Base-by-base conservation (phyloP, 176 grass and related monocot species). In the Oryza australiensis region DNA sequence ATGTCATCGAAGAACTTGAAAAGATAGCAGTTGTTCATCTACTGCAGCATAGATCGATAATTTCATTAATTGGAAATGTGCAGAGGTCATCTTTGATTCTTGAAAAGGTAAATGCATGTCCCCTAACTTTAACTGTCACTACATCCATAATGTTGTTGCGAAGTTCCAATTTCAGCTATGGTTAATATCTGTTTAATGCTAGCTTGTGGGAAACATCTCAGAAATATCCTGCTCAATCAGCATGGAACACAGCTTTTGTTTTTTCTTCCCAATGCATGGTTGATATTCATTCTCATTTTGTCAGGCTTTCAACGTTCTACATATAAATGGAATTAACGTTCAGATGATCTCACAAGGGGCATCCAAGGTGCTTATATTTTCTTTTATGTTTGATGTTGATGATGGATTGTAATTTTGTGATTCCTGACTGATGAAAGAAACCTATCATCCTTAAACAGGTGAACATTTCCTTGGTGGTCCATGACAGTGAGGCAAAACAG, bases 281-380 rank as follows among this genome's bases (percentile, higher is more conserved):
- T 74, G 26, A 32, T 51, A 53, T 53, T 15, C 29, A 32, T 74
- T 53, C 26, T 45, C 26, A 18, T 24, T 24, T 26, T 74, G 72
- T 16, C 40, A 92, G 90, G 90, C 79, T 76, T 92, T 92, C 67
- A 86, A 66, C 77, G 83, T 92, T 57, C 66, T 92, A 37, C 84
- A 80, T 51, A 88, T 45, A 53, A 84, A 81, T 73, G 74, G 83
- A 72, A 83, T 92, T 22, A 89, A 92, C 45, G 90, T 89, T 66
- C 90, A 92, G 83, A 92, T 92, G 90, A 92, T 92, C 53, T 92
- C 86, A 13, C 90, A 92, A 83, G 90, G 90, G 64, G 90, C 90
- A 70, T 89, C 90, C 1, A 92, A 92, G 90, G 90, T 92, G 74
- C 77, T 26, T 37, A 9, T 14, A 62, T 28, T 80, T 86, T 16